Evolutionary conservation across 768 basidiomycete species (phyloP), one percentile per base, ranked within the genome.

Genomic region (Leccinum imitatum): DNA sequence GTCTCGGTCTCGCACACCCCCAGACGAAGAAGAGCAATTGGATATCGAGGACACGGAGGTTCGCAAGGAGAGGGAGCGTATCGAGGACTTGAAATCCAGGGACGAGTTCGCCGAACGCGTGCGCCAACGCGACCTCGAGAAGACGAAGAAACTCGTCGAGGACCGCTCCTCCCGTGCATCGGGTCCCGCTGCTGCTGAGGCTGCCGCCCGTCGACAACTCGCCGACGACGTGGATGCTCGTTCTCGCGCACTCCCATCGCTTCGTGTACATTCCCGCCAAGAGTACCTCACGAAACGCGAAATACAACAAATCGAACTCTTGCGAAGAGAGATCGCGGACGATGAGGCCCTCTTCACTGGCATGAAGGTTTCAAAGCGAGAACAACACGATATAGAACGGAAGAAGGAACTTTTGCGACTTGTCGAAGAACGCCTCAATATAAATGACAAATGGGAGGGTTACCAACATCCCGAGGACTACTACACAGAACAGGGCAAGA

Each of bases 391-490:
- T n/a, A 76, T 95, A 54, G 93, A 93, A 17, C 80, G 85, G 63
- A 98, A 98, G 80, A 97, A 95, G 76, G 93, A 97, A 66, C 80
- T 98, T 8, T 78, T 99, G 6, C 83, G 84, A 57, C 83, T 98
- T 50, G 96, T 96, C 57, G 96, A 99, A 75, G 95, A 95, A 71
- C 86, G 96, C 30, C 80, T 96, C 63, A 89, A 87, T 69, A 97
- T 99, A 58, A 91, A 93, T 73, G 97, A 99, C 78, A 93, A 91
- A 63, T 93, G 82, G 76, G 97, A 99, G 62, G 96, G 96, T 8
- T 99, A 99, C 71, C 87, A 90, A 76, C 83, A 98, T 47, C 97
- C 97, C 0, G 97, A 98, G 65, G 97, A 98, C 74, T 99, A 99
- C 72, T 83, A 98, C 67, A 99, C 97, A 1, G 96, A 96, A 68